Conservation (phyloP, 2,329 filamentous ascomycete species). For the Dendrostoma leiphaemia region DNA sequence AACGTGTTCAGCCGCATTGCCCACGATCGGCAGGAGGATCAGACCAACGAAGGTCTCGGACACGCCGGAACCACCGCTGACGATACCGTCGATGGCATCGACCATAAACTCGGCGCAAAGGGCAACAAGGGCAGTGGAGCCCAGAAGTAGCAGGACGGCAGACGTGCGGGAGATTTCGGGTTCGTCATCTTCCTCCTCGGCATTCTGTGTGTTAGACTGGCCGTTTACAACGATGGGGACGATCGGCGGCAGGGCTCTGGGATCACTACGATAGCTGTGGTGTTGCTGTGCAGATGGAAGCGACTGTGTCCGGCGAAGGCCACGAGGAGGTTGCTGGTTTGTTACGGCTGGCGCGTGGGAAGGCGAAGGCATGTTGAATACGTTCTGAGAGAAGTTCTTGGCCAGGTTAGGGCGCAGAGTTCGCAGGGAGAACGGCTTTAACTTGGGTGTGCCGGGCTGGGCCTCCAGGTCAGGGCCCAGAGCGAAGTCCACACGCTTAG, state of each 20-base stretch:
- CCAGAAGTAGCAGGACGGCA: constrained; percentile 59
- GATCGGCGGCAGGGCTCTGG: constrained; percentile 28
- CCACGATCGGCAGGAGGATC: constrained; percentile 70
- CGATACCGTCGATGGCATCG: constrained; percentile 63
- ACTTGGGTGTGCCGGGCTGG: constrained; percentile 28
- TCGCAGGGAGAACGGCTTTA: constrained; percentile 37
- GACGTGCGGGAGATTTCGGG: constrained; percentile 43
- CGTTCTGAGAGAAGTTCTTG: constrained; percentile 57
- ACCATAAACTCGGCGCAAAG: constrained; percentile 71
- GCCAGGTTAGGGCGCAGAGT: constrained; percentile 46
- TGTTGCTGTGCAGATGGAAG: constrained; percentile 42
- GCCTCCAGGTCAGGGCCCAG: constrained; percentile 31
- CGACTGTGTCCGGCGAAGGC: constrained; percentile 54
- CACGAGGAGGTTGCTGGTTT: constrained; percentile 25
- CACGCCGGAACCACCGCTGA: constrained; percentile 48
- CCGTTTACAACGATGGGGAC: constrained; percentile 30
- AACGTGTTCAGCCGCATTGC: constrained; percentile 72
- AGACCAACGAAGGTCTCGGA: constrained; percentile 69
- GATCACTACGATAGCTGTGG: constrained; percentile 21
- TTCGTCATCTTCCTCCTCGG: constrained; percentile 29
- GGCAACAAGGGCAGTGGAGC: constrained; percentile 65
- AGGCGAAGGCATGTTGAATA: constrained; percentile 40
- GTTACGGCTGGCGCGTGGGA: constrained; percentile 18
- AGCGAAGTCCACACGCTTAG: constrained; percentile 43
- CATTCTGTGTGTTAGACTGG: constrained; percentile 14